These are phyloP conservation scores for bread wheat (Triticum aestivum) DNA, from an alignment of 176 grass and related monocot species.

Conservation along the genomic window IWGSC_CS_RefSeq_v2.1 NC_057799.1:351520212-351520711, in stretches of 20 bases:
- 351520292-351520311: conserved; percentile 99
- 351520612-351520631: neutral
- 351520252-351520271: neutral
- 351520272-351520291: conserved; percentile 36
- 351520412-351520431: conserved; percentile 89
- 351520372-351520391: neutral
- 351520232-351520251: conserved; percentile 6
- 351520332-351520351: conserved; percentile 70
- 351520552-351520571: conserved; percentile 44
- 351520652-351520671: conserved; percentile 5
- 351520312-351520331: conserved; percentile 99
- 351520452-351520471: conserved; percentile 99
- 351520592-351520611: neutral
- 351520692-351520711: neutral
- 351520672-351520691: neutral
- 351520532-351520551: conserved; percentile 93
- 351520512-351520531: conserved; percentile 98
- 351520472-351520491: conserved; percentile 97
- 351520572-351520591: neutral
- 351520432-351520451: conserved; percentile 81
- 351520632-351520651: conserved; percentile 6
- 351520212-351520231: conserved; percentile 47
- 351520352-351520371: neutral
- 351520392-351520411: conserved; percentile 16
- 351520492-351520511: conserved; percentile 85